phyloP scores from a whole-genome alignment of 805 yeast species.

The Zygotorulaspora florentina region DNA sequence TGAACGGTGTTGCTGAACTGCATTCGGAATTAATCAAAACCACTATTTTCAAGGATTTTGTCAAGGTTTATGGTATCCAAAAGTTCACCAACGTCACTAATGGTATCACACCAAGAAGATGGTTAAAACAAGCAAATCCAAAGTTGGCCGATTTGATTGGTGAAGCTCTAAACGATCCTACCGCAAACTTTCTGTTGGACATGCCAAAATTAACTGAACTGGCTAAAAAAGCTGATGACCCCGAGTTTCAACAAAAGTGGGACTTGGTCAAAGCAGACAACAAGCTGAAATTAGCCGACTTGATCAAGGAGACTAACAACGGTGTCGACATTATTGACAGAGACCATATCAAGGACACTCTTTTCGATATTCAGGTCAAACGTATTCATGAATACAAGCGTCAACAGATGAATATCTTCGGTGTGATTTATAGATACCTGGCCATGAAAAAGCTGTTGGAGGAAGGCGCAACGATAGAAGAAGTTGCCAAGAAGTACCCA shows the following conservation, averaged over 20 bases:
- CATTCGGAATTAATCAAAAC: conserved; percentile 88
- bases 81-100: conserved; percentile 90
- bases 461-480: conserved; percentile 49
- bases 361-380: conserved; percentile 90
- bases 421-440: conserved; percentile 79
- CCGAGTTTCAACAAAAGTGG: conserved; percentile 67
- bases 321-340: conserved; percentile 56
- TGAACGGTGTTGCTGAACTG: conserved; percentile 93
- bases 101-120: conserved; percentile 94
- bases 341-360: conserved; percentile 47
- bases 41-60: conserved; percentile 88
- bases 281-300: conserved; percentile 60
- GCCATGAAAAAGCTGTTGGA: conserved; percentile 52
- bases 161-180: conserved; percentile 53
- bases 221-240: conserved; percentile 63
- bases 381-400: conserved; percentile 95
- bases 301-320: conserved; percentile 61
- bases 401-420: conserved; percentile 89
- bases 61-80: conserved; percentile 70
- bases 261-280: conserved; percentile 62
- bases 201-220: conserved; percentile 63
- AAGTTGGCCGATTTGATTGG: conserved; percentile 68
- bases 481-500: conserved; percentile 54
- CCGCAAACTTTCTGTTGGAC: conserved; percentile 64
- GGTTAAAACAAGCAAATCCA: conserved; percentile 94